Percentiles rank a stretch among this genome's conserved stretches.
These are phyloP conservation scores for Adansonia madagascariensis DNA, from an alignment of 441 rosid species.

Conservation along the genomic window DNA sequence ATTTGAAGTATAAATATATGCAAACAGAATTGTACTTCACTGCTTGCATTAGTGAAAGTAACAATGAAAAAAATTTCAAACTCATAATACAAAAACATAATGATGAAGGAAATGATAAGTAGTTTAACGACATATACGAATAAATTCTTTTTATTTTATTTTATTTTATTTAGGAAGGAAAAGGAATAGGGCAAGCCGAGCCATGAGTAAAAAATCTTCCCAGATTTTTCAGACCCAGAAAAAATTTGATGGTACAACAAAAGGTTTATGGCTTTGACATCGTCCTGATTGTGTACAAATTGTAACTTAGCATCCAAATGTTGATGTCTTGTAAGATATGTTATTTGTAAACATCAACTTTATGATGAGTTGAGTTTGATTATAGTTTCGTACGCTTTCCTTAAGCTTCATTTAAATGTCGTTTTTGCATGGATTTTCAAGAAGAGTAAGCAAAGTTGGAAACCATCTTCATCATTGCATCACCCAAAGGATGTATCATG, in stretches of 20 bases:
- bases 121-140: not conserved
- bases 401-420: not conserved
- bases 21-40: not conserved
- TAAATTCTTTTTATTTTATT: not conserved
- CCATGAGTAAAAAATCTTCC: not conserved
- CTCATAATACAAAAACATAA: not conserved
- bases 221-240: not conserved
- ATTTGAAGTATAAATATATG: too few relatives aligned
- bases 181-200: not conserved
- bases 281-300: not conserved
- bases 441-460: constrained; percentile 6
- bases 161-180: not conserved
- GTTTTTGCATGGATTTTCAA: not conserved
- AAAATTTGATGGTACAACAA: not conserved
- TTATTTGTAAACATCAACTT: not conserved
- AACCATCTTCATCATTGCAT: not conserved
- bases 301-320: not conserved
- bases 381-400: too few relatives aligned
- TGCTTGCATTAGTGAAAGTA: not conserved
- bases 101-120: not conserved
- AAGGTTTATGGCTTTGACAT: not conserved
- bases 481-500: not conserved
- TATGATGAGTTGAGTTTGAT: not conserved
- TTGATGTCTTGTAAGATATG: not conserved
- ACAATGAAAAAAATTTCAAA: not conserved